Conservation (phyloP, 495 filamentous ascomycete genomes). For the Stereocaulon alpinum region DNA sequence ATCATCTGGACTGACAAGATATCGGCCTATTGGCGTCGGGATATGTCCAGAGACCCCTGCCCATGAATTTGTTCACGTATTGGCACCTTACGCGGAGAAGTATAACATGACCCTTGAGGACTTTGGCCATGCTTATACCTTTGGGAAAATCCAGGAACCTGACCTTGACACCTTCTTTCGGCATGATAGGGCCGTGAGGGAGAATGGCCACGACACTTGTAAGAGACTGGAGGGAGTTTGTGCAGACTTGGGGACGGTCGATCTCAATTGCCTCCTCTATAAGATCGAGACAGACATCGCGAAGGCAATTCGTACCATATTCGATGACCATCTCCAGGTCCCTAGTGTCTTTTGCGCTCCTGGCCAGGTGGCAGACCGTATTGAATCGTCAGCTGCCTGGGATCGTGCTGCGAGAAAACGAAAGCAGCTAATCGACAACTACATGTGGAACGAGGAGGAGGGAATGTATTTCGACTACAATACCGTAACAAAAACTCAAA, state of each 20-base stretch:
- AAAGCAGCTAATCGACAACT: slow-evolving; percentile 72
- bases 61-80: slow-evolving; percentile 74
- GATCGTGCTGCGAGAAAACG: slow-evolving; percentile 73
- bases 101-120: slow-evolving; percentile 68
- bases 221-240: slow-evolving; percentile 84
- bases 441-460: slow-evolving; percentile 78
- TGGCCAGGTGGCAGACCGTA: slow-evolving; percentile 44
- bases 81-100: slow-evolving; percentile 79
- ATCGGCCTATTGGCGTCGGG: slow-evolving; percentile 69
- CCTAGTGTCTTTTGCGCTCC: slow-evolving; percentile 64
- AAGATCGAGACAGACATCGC: slow-evolving; percentile 94
- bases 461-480: slow-evolving; percentile 98
- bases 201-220: slow-evolving; percentile 94
- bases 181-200: slow-evolving; percentile 87
- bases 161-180: slow-evolving; percentile 90
- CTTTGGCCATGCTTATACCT: slow-evolving; percentile 80
- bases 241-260: slow-evolving; percentile 83
- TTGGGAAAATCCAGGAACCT: slow-evolving; percentile 65
- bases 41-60: slow-evolving; percentile 93
- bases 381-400: slow-evolving; percentile 78
- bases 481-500: slow-evolving; percentile 65
- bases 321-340: slow-evolving; percentile 66
- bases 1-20: slow-evolving; percentile 74
- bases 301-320: slow-evolving; percentile 66
- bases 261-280: slow-evolving; percentile 86